Evolutionary conservation across 768 basidiomycete species (phyloP).

Genomic region (Candolleomyces efflorescens): DNA sequence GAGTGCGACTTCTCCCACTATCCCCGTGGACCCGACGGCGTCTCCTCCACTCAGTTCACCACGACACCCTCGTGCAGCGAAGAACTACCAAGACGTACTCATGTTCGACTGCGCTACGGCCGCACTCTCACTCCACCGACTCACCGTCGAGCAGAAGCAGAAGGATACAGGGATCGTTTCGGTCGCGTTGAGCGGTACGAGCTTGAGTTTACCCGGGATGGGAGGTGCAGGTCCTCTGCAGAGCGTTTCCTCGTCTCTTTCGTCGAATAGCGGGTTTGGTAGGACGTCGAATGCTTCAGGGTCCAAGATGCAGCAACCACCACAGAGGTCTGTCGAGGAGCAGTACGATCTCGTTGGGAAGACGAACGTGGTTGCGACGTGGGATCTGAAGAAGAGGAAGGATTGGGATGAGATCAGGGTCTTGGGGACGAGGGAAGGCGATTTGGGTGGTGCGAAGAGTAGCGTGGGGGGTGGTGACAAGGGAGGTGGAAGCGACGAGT

Average conservation of each 20-base stretch:
- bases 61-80: conserved; percentile 21
- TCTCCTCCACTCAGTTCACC: conserved; percentile 22
- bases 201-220: conserved; percentile 43
- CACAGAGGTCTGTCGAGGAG: conserved; percentile 9
- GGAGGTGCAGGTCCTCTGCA: conserved; percentile 34
- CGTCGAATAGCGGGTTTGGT: conserved; percentile 6
- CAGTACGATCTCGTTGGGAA: conserved; percentile 30
- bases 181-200: conserved; percentile 9
- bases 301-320: not conserved
- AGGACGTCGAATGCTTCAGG: not conserved
- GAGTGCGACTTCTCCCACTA: not conserved
- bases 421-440: conserved; percentile 13
- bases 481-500: conserved; percentile 29
- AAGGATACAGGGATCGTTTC: conserved; percentile 21
- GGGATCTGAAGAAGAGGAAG: conserved; percentile 51
- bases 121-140: conserved; percentile 49
- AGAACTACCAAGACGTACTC: conserved; percentile 61
- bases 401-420: conserved; percentile 53
- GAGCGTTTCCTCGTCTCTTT: conserved; percentile 27
- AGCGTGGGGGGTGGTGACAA: conserved; percentile 2
- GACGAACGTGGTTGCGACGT: conserved; percentile 52
- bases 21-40: not conserved
- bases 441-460: not conserved
- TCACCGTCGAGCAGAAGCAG: conserved; percentile 39
- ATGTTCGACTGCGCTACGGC: conserved; percentile 62